phyloP scores from a whole-genome alignment of 2,329 filamentous ascomycete species.

The Neobulgaria alba region DNA sequence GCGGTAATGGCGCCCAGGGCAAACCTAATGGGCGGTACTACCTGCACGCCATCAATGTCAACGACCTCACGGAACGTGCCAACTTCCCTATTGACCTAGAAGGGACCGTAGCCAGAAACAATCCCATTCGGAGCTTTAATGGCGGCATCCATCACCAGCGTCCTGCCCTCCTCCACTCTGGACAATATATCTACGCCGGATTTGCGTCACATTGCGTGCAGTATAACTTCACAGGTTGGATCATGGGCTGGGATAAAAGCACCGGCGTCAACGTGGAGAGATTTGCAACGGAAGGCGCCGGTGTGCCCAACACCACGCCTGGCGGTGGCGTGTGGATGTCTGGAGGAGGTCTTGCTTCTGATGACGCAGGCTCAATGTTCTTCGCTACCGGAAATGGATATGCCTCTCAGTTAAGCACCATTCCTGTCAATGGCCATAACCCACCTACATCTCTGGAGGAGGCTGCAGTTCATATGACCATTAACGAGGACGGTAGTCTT shows the following conservation, averaged over 20 bases:
- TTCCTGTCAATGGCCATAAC: constrained; percentile 36
- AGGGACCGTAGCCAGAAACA: constrained; percentile 37
- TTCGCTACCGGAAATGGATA: constrained; percentile 41
- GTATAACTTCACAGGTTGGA: constrained; percentile 42
- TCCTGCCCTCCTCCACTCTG: constrained; percentile 37
- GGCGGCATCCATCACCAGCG: constrained; percentile 40
- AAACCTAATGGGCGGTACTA: constrained; percentile 36
- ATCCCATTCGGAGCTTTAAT: constrained; percentile 36
- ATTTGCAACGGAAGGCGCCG: constrained; percentile 36
- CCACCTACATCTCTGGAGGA: constrained; percentile 39
- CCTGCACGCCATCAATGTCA: constrained; percentile 38
- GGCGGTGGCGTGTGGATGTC: constrained; percentile 42
- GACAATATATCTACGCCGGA: constrained; percentile 40
- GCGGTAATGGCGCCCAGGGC: constrained; percentile 31
- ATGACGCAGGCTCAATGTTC: constrained; percentile 38
- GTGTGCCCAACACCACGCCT: constrained; percentile 32
- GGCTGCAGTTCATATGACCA: constrained; percentile 40
- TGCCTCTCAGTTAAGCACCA: constrained; percentile 36
- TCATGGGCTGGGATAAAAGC: constrained; percentile 39
- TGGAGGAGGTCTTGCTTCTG: constrained; percentile 39
- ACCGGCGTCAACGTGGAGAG: constrained; percentile 36
- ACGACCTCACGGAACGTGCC: constrained; percentile 33
- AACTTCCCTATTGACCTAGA: constrained; percentile 37
- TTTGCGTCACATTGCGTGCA: constrained; percentile 43
- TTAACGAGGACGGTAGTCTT: constrained; percentile 36